phyloP scores from a whole-genome alignment of 2,329 filamentous ascomycete species.

The Hawksworthiomyces lignivorus region DNA sequence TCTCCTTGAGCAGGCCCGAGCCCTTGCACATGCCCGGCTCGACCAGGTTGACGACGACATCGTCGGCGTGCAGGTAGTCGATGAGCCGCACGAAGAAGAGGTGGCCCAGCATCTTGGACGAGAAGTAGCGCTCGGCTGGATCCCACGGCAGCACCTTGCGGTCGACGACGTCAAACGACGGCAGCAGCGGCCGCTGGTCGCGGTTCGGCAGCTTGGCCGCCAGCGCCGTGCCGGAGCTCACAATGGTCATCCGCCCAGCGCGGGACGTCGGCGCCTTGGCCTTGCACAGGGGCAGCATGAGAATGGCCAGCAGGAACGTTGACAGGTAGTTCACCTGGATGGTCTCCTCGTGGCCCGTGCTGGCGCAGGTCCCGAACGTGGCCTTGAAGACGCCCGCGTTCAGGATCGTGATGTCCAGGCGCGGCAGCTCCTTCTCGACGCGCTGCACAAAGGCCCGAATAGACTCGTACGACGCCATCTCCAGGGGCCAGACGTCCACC shows the following conservation, averaged over 20 bases:
- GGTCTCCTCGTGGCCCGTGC: conserved; percentile 31
- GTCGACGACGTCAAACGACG: conserved; percentile 1
- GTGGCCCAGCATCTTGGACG: conserved; percentile 8
- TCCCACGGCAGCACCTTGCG: background rate
- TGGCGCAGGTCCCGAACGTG: background rate
- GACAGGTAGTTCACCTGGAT: conserved; percentile 47
- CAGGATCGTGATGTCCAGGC: conserved; percentile 8
- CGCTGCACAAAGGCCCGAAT: conserved; percentile 4
- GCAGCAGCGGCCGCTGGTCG: conserved; percentile 1
- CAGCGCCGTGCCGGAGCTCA: conserved; percentile 20
- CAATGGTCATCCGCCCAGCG: conserved; percentile 18
- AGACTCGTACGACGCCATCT: conserved; percentile 11
- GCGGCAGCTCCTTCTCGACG: conserved; percentile 1
- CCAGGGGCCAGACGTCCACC: conserved; percentile 21
- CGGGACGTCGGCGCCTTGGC: conserved; percentile 16
- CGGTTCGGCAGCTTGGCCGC: conserved; percentile 13
- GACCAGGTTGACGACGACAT: conserved; percentile 7
- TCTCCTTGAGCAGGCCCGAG: conserved; percentile 27
- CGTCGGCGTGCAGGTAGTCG: conserved; percentile 2
- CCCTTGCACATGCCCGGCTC: conserved; percentile 12
- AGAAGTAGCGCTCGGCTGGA: conserved; percentile 7
- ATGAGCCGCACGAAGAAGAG: conserved; percentile 4
- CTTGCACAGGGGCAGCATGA: conserved; percentile 39
- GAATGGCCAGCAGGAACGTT: conserved; percentile 38
- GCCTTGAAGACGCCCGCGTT: conserved; percentile 8